phyloP scores from a whole-genome alignment of 2,329 filamentous ascomycete genomes.

The Triangularia setosa region DNA sequence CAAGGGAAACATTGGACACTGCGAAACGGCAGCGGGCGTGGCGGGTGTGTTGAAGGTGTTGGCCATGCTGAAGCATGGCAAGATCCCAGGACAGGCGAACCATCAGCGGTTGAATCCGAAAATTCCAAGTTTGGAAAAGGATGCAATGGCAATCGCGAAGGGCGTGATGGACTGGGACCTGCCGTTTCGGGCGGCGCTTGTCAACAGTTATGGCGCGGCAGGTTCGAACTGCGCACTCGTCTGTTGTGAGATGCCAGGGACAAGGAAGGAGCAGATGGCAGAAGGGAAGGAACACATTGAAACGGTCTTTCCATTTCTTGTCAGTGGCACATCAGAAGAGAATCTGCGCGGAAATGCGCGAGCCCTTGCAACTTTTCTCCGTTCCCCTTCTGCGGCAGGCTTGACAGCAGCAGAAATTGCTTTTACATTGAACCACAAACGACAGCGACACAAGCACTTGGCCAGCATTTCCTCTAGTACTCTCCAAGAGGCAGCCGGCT shows the following conservation, averaged over 20 bases:
- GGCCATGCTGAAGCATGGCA: slow-evolving; percentile 17
- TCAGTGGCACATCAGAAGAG: not conserved
- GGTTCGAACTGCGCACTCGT: slow-evolving; percentile 7
- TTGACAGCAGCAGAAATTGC: slow-evolving; percentile 31
- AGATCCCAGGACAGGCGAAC: slow-evolving; percentile 16
- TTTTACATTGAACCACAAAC: slow-evolving; percentile 32
- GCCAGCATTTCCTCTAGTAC: slow-evolving; percentile 9
- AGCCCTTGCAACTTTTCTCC: not conserved
- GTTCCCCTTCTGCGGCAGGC: not conserved
- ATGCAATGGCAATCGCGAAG: not conserved
- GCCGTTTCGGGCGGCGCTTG: not conserved
- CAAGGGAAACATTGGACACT: slow-evolving; percentile 31
- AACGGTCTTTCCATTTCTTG: not conserved
- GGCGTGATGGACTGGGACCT: not conserved
- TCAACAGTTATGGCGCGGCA: slow-evolving; percentile 17
- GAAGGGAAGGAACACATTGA: not conserved
- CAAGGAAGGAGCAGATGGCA: not conserved
- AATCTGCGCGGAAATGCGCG: not conserved
- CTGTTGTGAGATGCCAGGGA: not conserved
- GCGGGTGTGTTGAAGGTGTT: slow-evolving; percentile 33
- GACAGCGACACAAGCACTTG: slow-evolving; percentile 26
- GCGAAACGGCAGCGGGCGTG: slow-evolving; percentile 24
- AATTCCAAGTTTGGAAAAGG: not conserved
- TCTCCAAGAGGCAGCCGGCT: not conserved
- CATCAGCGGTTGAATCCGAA: slow-evolving; percentile 18